A percentile compares a stretch with the other conserved stretches of the same genome.
phyloP scores from a whole-genome alignment of 495 filamentous ascomycete genomes.

The Talaromyces thailandensis region DNA sequence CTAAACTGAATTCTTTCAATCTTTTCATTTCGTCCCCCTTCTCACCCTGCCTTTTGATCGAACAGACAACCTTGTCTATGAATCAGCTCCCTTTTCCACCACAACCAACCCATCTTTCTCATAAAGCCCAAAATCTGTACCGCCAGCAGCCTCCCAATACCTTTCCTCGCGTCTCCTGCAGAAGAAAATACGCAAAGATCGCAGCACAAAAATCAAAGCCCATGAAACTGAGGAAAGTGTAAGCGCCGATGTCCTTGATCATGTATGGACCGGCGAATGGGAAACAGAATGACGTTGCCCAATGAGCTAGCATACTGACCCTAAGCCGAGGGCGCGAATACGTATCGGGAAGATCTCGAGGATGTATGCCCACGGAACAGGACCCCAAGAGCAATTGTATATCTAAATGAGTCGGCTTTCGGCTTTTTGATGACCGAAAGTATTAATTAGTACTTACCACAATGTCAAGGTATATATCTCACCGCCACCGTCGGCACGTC shows the following conservation, averaged over 20 bases:
- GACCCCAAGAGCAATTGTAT: background rate
- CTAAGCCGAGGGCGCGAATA: conserved; percentile 18
- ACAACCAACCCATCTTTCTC: background rate
- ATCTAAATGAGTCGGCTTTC: background rate
- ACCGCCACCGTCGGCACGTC: background rate
- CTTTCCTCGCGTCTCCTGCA: conserved; percentile 13
- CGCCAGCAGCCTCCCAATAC: background rate
- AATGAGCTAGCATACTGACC: conserved; percentile 19
- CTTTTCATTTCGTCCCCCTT: no score
- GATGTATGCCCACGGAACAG: conserved; percentile 13
- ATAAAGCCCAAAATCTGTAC: background rate
- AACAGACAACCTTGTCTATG: background rate
- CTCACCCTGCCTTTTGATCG: background rate
- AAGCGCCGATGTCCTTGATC: conserved; percentile 17
- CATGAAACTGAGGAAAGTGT: conserved; percentile 20
- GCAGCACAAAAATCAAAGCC: background rate
- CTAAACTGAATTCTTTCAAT: background rate
- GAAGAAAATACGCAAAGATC: conserved; percentile 14
- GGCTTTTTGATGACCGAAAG: background rate
- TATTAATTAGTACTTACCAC: background rate
- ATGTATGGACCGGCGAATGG: conserved; percentile 20
- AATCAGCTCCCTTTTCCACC: background rate
- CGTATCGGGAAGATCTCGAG: conserved; percentile 22
- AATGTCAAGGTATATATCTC: background rate
- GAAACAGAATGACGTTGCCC: conserved; percentile 22